Evolutionary conservation across 2,329 filamentous ascomycete species (phyloP), one percentile per base, ranked within the genome.

Genomic region (Aureobasidium subglaciale): DNA sequence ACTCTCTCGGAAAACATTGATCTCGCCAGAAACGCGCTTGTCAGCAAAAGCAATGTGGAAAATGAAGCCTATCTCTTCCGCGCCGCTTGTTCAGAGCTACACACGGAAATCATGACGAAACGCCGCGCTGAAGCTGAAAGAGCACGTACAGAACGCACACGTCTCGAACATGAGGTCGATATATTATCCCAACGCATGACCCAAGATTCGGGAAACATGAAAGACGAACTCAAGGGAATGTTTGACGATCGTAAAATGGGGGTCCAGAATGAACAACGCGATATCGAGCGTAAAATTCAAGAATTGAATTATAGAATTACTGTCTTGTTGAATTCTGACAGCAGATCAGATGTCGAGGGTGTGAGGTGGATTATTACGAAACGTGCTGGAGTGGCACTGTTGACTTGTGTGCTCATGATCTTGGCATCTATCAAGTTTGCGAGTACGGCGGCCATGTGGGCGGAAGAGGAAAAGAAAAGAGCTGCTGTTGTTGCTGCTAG

Each of bases 291-390:
- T 49, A 85, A 85, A 79, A 91, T 96, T 60, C 91, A 96, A 77
- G 87, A 96, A 74, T 80, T 97, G 63, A 95, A 92, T 72, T 96
- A 97, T 73, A 93, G 95, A 69, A 97, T 99, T 70, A 95, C 88
- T 20, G 90, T 96, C 29, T 80, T 83, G 37, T 79, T 99, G 40
- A 95, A 90, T 69, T 93, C 89, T 59, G 93, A 97, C 70, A 84
- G 87, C 45, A 91, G 92, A 68, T 92, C 88, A 4, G 88, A 96
- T 64, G 91, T 97, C 46, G 93, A 99, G 70, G 87, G 86, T 1
- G 75, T 99, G 46, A 80, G 93, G 58, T 97, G 93, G 93, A 84
- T 96, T 38, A 72, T 86, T 56, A 86, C 84, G 9, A 72, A 84
- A 42, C 73, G 84, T n/a, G 82, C 83, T 1, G 82, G 83, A 13